Conservation (phyloP, 2,329 filamentous ascomycete genomes). For the Knoxdaviesia proteae region DNA sequence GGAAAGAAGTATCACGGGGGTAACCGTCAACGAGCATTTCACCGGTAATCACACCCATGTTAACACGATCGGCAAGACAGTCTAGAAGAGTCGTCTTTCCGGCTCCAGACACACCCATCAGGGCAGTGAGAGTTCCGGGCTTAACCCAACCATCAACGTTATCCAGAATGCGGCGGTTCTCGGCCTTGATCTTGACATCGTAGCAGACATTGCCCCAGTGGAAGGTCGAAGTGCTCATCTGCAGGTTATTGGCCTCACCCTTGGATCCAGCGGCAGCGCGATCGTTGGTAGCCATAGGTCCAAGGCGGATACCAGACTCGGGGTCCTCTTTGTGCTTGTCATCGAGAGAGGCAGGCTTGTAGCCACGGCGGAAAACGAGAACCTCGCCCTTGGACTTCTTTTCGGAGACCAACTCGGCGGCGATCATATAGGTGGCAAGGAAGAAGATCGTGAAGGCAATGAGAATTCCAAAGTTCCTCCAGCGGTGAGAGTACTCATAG, state of each 20-base stretch:
- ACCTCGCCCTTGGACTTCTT: conserved; percentile 60
- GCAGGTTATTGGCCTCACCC: conserved; percentile 21
- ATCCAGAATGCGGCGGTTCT: conserved; percentile 57
- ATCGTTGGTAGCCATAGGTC: conserved; percentile 24
- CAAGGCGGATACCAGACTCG: conserved; percentile 30
- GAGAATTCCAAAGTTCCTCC: conserved; percentile 54
- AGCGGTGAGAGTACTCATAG: conserved; percentile 38
- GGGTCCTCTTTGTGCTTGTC: conserved; percentile 42
- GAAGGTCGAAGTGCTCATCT: conserved; percentile 53
- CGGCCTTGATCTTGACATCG: conserved; percentile 56
- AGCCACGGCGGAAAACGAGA: conserved; percentile 51
- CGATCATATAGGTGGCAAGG: conserved; percentile 37
- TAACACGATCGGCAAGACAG: conserved; percentile 65
- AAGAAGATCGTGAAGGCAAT: conserved; percentile 44
- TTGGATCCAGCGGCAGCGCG: conserved; percentile 10
- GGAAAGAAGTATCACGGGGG: conserved; percentile 61
- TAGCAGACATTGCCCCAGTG: conserved; percentile 73
- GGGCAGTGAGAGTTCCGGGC: conserved; percentile 69
- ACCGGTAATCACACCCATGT: conserved; percentile 73
- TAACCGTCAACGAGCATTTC: conserved; percentile 51
- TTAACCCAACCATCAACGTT: conserved; percentile 87
- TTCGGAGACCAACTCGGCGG: conserved; percentile 42
- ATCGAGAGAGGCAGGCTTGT: conserved; percentile 35
- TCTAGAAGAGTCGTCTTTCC: conserved; percentile 85
- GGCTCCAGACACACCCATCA: conserved; percentile 86